These are phyloP conservation scores for Russula griseocarnosa DNA, from an alignment of 768 basidiomycete genomes.

Conservation along the genomic window DNA sequence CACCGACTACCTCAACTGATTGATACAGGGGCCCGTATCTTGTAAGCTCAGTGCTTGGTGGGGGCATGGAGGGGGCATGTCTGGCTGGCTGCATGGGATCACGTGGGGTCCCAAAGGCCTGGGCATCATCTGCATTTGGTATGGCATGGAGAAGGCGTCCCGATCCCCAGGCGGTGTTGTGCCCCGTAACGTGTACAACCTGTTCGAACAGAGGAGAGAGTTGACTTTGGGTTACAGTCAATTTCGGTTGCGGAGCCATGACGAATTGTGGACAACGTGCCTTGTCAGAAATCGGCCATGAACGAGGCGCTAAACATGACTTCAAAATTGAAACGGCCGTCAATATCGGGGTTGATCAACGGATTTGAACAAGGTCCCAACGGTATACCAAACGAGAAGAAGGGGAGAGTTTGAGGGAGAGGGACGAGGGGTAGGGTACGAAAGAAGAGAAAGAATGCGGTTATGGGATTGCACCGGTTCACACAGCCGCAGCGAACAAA, in stretches of 20 bases:
- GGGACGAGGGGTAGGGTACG: not conserved
- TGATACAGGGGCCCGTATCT: not conserved
- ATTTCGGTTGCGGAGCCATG: not conserved
- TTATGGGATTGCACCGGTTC: slow-evolving; percentile 14
- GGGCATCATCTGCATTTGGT: not conserved
- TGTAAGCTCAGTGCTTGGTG: not conserved
- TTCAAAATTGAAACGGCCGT: not conserved
- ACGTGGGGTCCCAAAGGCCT: not conserved
- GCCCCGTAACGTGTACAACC: not conserved
- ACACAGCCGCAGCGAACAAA: slow-evolving; percentile 25
- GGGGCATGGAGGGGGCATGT: slow-evolving; percentile 3
- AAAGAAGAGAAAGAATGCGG: not conserved
- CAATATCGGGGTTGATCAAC: not conserved
- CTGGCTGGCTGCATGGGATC: not conserved
- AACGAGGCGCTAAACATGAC: not conserved
- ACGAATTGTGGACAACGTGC: not conserved
- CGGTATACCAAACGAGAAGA: not conserved
- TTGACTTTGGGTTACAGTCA: not conserved
- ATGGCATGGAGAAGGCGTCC: slow-evolving; percentile 8
- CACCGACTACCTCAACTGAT: slow-evolving; percentile 2
- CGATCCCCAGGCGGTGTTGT: slow-evolving; percentile 3
- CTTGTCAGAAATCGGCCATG: not conserved
- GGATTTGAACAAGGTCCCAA: not conserved
- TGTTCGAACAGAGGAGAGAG: not conserved
- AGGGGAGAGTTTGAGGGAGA: not conserved